Evolutionary conservation across 352 stramenopile species (phyloP), one percentile per base, ranked within the genome.

Genomic region (Pythium monospermum): DNA sequence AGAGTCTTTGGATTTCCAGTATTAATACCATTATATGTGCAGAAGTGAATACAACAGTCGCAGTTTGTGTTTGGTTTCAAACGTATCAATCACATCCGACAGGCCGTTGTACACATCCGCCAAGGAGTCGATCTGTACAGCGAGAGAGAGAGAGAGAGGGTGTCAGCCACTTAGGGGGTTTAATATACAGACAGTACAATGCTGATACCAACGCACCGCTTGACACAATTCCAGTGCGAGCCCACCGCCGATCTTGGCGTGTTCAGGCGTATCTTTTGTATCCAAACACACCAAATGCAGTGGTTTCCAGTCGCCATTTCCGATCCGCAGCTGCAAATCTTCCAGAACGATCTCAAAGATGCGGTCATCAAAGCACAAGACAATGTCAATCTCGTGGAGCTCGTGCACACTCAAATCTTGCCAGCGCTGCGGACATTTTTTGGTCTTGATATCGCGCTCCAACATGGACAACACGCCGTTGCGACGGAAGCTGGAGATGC

Each of bases 321-420:
- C 73, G 12, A 79, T 59, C 12, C 74, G 72, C 32, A 88, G 60
- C 64, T 88, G 77, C 48, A 88, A 55, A 53, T 85, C 79, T 44
- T 96, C 83, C 23, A 92, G 53, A 16, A 96, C 79, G 25, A 91
- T 89, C 57, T 95, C 82, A 22, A 91, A 96, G 49, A 96, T 90
- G 51, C 83, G 79, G 64, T 92, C 79, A 62, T 96, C 86, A 64
- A 96, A 96, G 71, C 84, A 94, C n/a, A 96, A 50, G 25, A 94
- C 78, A 18, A 96, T 80, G 45, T 92, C 80, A 52, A 95, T 73
- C 3, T 73, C 64, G 22, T 85, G 73, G 18, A 94, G 57, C 58
- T 94, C 83, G 26, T 72, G 66, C 6, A 81, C 54, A 32, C 59
- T 82, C 48, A 89, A 76, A 36, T 96, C 84, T 53, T 96, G 86